phyloP scores from a whole-genome alignment of 768 basidiomycete species.

The Serendipita sp. region DNA sequence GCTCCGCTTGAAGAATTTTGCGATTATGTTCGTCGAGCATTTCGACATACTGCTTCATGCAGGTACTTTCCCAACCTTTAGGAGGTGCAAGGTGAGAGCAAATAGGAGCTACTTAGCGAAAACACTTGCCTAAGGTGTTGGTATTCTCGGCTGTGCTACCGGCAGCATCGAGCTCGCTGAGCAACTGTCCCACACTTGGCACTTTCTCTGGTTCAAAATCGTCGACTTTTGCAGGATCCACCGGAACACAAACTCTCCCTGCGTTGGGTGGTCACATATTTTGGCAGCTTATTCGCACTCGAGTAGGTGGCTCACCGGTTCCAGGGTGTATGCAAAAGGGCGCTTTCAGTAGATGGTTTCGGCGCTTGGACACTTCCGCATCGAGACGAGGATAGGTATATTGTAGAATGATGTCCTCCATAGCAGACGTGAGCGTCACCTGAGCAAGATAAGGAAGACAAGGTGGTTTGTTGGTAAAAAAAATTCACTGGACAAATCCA shows the following conservation, averaged over 20 bases:
- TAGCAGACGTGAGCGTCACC: constrained; percentile 28
- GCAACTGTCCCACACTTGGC: constrained; percentile 73
- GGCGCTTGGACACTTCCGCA: constrained; percentile 91
- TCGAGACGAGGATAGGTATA: constrained; percentile 96
- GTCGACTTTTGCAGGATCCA: constrained; percentile 61
- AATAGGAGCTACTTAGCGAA: constrained; percentile 26
- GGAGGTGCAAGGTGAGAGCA: not conserved
- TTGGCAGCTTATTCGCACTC: too few relatives aligned
- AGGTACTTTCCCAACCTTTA: constrained; percentile 72
- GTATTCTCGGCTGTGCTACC: constrained; percentile 10
- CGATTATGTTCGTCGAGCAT: constrained; percentile 60
- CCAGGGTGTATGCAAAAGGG: constrained; percentile 96
- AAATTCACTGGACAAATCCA: too few relatives aligned
- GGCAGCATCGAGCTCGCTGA: constrained; percentile 54
- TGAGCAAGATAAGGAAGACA: too few relatives aligned
- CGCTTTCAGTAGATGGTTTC: constrained; percentile 94
- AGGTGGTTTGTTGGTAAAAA: too few relatives aligned
- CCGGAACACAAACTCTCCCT: constrained; percentile 86
- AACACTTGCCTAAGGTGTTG: constrained; percentile 29
- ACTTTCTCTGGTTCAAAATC: constrained; percentile 73
- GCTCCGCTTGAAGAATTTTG: not conserved
- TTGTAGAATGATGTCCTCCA: constrained; percentile 81
- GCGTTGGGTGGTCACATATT: too few relatives aligned
- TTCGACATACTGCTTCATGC: constrained; percentile 77
- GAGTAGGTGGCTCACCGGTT: constrained; percentile 36